Conservation (phyloP, 2,329 filamentous ascomycete genomes). For the Nothophaeocryptopus gaeumannii region DNA sequence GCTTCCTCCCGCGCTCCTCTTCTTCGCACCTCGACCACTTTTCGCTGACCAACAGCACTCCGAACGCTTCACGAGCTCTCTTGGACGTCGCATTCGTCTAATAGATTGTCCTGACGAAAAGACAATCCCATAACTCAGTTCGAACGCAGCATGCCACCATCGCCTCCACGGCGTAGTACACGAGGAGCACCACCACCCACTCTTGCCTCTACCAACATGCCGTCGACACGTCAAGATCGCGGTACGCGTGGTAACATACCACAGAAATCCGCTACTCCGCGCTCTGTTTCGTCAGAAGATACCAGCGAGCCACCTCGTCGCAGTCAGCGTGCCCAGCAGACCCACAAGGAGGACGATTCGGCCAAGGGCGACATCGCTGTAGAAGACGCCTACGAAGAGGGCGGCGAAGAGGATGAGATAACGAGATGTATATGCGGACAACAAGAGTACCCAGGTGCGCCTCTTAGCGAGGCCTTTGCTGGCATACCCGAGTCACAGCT, state of each 20-base stretch:
- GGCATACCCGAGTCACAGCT: conserved; percentile 56
- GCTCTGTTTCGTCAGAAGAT: conserved; percentile 68
- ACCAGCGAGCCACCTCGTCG: conserved; percentile 68
- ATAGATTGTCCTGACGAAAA: no score
- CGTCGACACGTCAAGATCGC: conserved; percentile 73
- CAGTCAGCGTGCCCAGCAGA: conserved; percentile 73
- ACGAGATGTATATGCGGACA: conserved; percentile 93
- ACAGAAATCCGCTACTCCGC: conserved; percentile 71
- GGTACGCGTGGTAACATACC: conserved; percentile 68
- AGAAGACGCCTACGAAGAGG: conserved; percentile 57
- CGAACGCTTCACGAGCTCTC: no score
- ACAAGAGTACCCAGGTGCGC: conserved; percentile 87
- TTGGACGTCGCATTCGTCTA: no score
- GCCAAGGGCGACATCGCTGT: conserved; percentile 39
- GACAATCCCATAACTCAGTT: no score
- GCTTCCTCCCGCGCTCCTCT: conserved; percentile 1
- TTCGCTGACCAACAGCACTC: background rate
- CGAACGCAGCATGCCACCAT: conserved; percentile 21
- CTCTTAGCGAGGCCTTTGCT: conserved; percentile 52
- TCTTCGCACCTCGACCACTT: background rate
- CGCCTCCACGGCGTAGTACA: conserved; percentile 70
- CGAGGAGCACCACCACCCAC: conserved; percentile 58
- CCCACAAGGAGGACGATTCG: conserved; percentile 54
- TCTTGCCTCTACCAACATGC: conserved; percentile 70
- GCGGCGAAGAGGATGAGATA: conserved; percentile 78